Percentiles rank a stretch among this genome's conserved stretches.
Evolutionary conservation across 2,329 filamentous ascomycete species (phyloP).

Genomic region (Alternaria rosae): DNA sequence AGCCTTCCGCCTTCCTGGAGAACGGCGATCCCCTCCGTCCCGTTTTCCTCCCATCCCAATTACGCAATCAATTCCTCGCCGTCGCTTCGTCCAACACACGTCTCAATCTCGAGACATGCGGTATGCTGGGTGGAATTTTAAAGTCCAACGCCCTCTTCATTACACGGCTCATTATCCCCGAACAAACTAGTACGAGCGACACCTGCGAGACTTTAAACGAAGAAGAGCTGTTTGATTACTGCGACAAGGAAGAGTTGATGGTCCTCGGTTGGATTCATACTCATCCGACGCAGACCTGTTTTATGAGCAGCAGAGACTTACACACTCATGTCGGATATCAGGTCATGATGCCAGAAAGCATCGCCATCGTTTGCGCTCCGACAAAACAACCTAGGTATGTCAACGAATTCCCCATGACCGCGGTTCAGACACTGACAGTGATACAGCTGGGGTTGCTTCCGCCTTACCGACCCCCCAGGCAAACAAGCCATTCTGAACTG

Average conservation of each 20-base stretch:
- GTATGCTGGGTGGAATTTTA: conserved; percentile 87
- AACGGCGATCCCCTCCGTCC: conserved; percentile 86
- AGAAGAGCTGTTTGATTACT: conserved; percentile 84
- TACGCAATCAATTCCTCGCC: conserved; percentile 77
- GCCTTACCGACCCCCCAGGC: conserved; percentile 91
- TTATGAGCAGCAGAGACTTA: conserved; percentile 93
- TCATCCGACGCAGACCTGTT: conserved; percentile 94
- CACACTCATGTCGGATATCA: conserved; percentile 96
- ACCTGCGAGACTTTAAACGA: conserved; percentile 96
- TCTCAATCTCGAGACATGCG: conserved; percentile 89
- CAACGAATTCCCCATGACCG: not conserved
- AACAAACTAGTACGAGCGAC: conserved; percentile 87
- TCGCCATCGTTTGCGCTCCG: conserved; percentile 95
- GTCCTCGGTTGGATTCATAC: conserved; percentile 98
- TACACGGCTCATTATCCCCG: conserved; percentile 84
- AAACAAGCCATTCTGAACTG: conserved; percentile 85
- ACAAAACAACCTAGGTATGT: conserved; percentile 77
- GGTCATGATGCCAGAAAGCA: conserved; percentile 93
- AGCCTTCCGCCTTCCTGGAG: conserved; percentile 86
- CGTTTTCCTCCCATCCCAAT: conserved; percentile 79
- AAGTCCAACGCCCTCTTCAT: conserved; percentile 95
- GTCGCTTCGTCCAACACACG: conserved; percentile 79
- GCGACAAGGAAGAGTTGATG: conserved; percentile 81
- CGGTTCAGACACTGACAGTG: not conserved
- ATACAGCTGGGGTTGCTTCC: conserved; percentile 86